Conservation (phyloP, 2,329 filamentous ascomycete species). For the Pseudodiploospora longispora region DNA sequence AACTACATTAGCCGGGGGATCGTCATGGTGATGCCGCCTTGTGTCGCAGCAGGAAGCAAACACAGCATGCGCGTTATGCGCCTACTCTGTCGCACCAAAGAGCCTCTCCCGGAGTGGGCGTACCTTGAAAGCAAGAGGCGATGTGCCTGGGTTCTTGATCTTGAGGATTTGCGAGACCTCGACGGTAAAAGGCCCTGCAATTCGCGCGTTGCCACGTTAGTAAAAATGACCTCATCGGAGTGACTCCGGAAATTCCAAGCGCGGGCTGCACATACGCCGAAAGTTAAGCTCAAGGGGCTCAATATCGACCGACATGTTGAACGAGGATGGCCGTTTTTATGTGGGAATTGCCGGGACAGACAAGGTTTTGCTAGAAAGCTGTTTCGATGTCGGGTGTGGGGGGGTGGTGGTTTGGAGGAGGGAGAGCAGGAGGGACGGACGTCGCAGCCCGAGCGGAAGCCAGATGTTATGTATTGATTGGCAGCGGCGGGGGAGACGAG, state of each 20-base stretch:
- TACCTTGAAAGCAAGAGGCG: conserved; percentile 65
- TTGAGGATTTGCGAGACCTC: conserved; percentile 58
- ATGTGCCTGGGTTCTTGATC: conserved; percentile 55
- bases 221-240: conserved; percentile 4
- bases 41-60: too few relatives aligned
- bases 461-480: not conserved
- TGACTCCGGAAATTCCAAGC: not conserved
- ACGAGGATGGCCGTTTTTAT: not conserved
- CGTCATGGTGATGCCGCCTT: not conserved
- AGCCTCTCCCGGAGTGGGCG: conserved; percentile 9
- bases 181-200: conserved; percentile 55
- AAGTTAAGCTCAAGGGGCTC: conserved; percentile 88
- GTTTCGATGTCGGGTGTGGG: not conserved
- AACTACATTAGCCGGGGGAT: conserved; percentile 10
- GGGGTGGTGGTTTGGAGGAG: conserved; percentile 3
- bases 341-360: not conserved
- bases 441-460: not conserved
- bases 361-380: too few relatives aligned
- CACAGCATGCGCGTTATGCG: too few relatives aligned
- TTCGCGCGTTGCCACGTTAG: conserved; percentile 8
- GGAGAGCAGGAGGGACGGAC: not conserved
- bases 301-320: conserved; percentile 87
- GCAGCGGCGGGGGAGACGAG: not conserved
- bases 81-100: too few relatives aligned
- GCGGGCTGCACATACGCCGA: conserved; percentile 58